A percentile compares a stretch with the other conserved stretches of the same genome.
Conservation (phyloP, 495 filamentous ascomycete species). For the Amorphotheca resinae region DNA sequence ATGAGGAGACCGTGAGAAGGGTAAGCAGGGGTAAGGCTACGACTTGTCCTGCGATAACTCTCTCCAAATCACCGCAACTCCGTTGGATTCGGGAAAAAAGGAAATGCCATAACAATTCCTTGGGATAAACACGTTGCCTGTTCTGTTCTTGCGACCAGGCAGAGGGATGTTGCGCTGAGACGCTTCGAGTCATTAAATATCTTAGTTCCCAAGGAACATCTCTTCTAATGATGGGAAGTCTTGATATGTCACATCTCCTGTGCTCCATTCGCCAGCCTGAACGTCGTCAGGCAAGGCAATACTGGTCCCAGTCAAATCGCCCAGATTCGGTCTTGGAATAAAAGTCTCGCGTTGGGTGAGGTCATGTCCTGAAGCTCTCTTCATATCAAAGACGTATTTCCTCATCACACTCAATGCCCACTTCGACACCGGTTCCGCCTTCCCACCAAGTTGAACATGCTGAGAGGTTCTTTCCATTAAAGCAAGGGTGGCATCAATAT, state of each 20-base stretch:
- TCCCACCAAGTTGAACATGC: constrained; percentile 2
- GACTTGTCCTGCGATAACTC: too few species aligned
- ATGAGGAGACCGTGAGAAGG: too few species aligned
- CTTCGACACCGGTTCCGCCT: not conserved
- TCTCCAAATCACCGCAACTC: too few species aligned
- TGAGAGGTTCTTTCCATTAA: constrained; percentile 1
- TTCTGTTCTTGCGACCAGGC: too few species aligned
- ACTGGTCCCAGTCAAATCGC: not conserved
- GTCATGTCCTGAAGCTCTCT: not conserved
- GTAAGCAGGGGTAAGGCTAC: too few species aligned
- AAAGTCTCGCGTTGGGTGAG: not conserved
- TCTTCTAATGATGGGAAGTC: constrained; percentile 1
- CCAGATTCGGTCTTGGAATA: not conserved
- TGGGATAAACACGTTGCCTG: too few species aligned
- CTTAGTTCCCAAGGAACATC: not conserved
- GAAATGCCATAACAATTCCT: too few species aligned
- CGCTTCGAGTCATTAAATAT: too few species aligned
- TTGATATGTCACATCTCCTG: not conserved
- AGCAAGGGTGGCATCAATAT: not conserved
- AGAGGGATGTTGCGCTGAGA: too few species aligned
- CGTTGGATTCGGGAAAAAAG: too few species aligned
- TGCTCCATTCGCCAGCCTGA: not conserved
- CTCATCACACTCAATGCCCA: constrained; percentile 1
- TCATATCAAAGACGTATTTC: not conserved
- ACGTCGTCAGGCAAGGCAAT: not conserved